Evolutionary conservation across 2,329 filamentous ascomycete species (phyloP), one percentile per base, ranked within the genome.

Genomic region (Epichloe hybrida): DNA sequence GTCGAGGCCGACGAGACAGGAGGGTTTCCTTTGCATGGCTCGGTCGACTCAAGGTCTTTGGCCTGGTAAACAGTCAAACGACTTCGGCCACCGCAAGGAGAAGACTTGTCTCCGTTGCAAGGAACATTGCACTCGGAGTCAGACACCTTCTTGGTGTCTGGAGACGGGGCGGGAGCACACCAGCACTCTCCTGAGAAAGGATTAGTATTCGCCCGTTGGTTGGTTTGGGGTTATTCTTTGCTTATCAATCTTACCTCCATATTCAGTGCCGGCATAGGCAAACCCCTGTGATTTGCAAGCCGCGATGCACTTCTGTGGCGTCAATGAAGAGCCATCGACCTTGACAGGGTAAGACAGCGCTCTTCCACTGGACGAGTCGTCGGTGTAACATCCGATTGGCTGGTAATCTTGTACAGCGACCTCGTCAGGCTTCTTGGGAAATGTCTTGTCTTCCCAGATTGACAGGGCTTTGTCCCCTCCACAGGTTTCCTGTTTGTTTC

Each of bases 311-410:
- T 54, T 56, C 52, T 68, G 62, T 3, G 68, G 70, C 42, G 72
- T 74, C 61, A 76, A 61, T 36, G 55, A 60, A 17, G 57, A 54
- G 13, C 58, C 52, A 34, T 67, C 60, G 15, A 75, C 53, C 40
- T 64, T 56, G 59, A 71, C 65, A 20, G 63, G 64, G 60, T 71
- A 75, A 27, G 66, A 66, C 45, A 79, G 66, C 27, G 75, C 69
- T 46, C 69, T 70, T 40, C 72, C 69, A 48, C 65, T 55, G 46
- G 54, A 54, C 20, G 66, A 66, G 50, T 67, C 59, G 54, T 77
- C 75, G 31, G 67, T 70, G 58, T 76, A 83, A 67, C 83, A 87
- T 50, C 83, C 83, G n/a, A 75, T 61, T 55, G 79, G 74, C 42
- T 69, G 67, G 70, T 81, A 86, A 44, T 72, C 69, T 49, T 69